phyloP scores from a whole-genome alignment of 176 grass and related monocot genomes.

The Poa pratensis region DNA sequence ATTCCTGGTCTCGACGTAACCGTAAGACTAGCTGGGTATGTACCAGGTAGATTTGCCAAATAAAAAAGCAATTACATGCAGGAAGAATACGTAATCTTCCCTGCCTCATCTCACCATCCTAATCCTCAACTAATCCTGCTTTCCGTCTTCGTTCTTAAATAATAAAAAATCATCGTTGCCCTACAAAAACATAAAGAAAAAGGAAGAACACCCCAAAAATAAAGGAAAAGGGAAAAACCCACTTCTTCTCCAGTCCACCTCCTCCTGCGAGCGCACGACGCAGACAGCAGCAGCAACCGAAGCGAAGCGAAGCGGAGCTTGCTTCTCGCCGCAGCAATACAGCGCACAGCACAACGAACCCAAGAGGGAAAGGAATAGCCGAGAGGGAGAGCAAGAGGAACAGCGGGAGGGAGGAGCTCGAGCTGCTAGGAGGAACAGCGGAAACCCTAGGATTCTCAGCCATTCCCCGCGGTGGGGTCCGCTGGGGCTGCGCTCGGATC shows the following conservation, averaged over 20 bases:
- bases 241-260: slow-evolving; percentile 49
- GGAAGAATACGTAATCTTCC: no score
- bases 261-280: slow-evolving; percentile 47
- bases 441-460: slow-evolving; percentile 1
- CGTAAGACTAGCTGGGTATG: no score
- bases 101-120: no score
- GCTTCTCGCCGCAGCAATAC: slow-evolving; percentile 63
- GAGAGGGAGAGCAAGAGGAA: neutral
- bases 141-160: no score
- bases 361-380: slow-evolving; percentile 17
- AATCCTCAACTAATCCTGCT: no score
- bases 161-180: no score
- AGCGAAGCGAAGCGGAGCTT: slow-evolving; percentile 33
- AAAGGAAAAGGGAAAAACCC: slow-evolving; percentile 33
- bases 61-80: no score
- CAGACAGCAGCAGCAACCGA: slow-evolving; percentile 34
- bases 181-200: neutral
- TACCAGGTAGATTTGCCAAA: no score
- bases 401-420: slow-evolving; percentile 19
- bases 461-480: neutral
- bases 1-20: no score
- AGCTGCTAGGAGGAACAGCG: slow-evolving; percentile 5
- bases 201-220: slow-evolving; percentile 10
- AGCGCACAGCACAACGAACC: slow-evolving; percentile 22
- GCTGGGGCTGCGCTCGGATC: slow-evolving; percentile 32